Base-by-base conservation (phyloP, 1,284 basidiomycete genomes). In the Austroboletus olivaceoglutinosus region DNA sequence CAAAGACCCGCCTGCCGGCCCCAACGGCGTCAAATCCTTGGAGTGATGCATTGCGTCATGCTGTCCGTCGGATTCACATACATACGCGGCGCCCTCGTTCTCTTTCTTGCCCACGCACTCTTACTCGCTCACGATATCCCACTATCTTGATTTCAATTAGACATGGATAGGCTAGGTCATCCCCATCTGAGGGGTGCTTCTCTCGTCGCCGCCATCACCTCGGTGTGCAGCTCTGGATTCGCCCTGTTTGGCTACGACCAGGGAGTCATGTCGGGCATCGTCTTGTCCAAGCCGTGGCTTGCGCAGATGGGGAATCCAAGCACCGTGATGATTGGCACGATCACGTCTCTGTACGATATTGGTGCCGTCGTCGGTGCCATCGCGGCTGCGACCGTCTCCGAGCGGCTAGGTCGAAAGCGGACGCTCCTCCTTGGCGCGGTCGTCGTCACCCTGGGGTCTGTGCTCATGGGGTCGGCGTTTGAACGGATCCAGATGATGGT, bases 241-340 rank as follows among this genome's bases (percentile, higher is more conserved):
- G 47, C 54, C 49, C 55, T 57, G 29, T 57, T 57, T 53, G 57
- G 58, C 8, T 57, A 57, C 37, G 54, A 59, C 53, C 55, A 53
- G 36, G 57, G 57, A 0, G 49, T 57, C 11, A 58, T 56, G 55
- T 59, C 55, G 9, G 55, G 57, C 10, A 45, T 59, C 1, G 48
- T 57, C 8, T 4, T 57, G 13, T 59, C 55, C 39, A 45, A 53
- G 39, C 38, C 48, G 16, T 57, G 55, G 54, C 48, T 57, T 42
- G 27, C n/a, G n/a, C 57, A 57, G 23, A 56, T 56, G 55, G 55
- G 48, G 11, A 40, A 59, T 43, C 55, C 57, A 18, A 59, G 57
- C 18, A 47, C 54, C 8, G 57, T 56, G 1, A 52, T 56, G 55
- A 57, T 56, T n/a, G 55, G 55, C n/a, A 56, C 57, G 6, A 59